Conservation (phyloP, 2,329 filamentous ascomycete genomes). For the Aspergillus sp. region DNA sequence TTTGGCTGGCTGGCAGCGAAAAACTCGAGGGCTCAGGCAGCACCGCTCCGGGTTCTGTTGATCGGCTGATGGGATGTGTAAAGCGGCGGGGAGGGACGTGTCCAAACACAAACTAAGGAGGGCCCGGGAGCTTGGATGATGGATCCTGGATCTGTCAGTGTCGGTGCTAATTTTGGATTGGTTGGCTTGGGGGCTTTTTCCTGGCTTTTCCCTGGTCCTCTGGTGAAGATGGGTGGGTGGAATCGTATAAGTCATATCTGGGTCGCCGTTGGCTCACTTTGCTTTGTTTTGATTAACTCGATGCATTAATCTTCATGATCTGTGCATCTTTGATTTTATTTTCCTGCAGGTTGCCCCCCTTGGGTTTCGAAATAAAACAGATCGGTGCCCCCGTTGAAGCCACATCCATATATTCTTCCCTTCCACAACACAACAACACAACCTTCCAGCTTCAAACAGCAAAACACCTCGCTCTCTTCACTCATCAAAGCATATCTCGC, state of each 20-base stretch:
- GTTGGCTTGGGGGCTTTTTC: not conserved
- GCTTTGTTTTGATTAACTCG: not conserved
- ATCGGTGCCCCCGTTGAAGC: not conserved
- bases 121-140: not conserved
- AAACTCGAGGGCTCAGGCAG: not conserved
- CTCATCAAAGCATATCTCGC: not conserved
- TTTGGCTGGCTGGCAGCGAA: not conserved
- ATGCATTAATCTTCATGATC: too few relatives aligned
- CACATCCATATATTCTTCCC: too few relatives aligned
- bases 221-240: not conserved
- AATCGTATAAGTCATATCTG: constrained; percentile 3
- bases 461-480: not conserved
- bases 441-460: not conserved
- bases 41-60: not conserved
- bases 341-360: too few relatives aligned
- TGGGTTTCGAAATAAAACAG: not conserved
- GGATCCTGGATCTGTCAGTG: not conserved
- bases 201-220: too few relatives aligned
- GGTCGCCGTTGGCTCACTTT: not conserved
- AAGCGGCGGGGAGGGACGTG: not conserved
- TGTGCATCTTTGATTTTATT: too few relatives aligned
- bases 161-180: not conserved
- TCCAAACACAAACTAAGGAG: not conserved
- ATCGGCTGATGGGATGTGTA: constrained; percentile 1
- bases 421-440: not conserved